Conservation (phyloP, 1,284 basidiomycete species). For the Irpex lacteus region DNA sequence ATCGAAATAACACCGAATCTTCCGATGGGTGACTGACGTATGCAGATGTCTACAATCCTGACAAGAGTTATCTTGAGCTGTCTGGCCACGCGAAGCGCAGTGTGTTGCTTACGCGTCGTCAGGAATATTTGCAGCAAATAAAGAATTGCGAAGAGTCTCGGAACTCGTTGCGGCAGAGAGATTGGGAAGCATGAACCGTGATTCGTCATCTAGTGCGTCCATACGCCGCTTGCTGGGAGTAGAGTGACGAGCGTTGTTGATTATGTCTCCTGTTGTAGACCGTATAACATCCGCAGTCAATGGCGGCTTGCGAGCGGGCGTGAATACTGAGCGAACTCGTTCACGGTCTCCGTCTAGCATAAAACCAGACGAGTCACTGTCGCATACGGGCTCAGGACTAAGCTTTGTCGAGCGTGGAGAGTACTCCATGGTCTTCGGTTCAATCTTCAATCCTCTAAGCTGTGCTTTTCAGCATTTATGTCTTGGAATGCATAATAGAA, state of each 20-base stretch:
- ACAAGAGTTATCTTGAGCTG: neutral
- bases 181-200: neutral
- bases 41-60: conserved; percentile 1
- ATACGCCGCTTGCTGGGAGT: neutral
- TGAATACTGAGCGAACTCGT: neutral
- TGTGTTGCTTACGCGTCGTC: neutral
- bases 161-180: neutral
- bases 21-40: neutral
- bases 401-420: neutral
- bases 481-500: neutral
- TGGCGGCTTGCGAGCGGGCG: neutral
- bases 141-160: neutral
- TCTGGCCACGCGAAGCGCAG: neutral
- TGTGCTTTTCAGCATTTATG: neutral
- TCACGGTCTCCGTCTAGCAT: neutral
- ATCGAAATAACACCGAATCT: neutral
- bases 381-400: neutral
- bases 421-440: neutral
- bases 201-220: neutral
- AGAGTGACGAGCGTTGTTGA: neutral
- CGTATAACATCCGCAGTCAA: neutral
- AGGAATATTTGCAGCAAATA: neutral
- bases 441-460: neutral
- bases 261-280: neutral
- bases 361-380: neutral